These are phyloP conservation scores for Sphagnum tenellum DNA, from an alignment of 225 moss, liverwort and hornwort genomes.

Conservation along the genomic window DNA sequence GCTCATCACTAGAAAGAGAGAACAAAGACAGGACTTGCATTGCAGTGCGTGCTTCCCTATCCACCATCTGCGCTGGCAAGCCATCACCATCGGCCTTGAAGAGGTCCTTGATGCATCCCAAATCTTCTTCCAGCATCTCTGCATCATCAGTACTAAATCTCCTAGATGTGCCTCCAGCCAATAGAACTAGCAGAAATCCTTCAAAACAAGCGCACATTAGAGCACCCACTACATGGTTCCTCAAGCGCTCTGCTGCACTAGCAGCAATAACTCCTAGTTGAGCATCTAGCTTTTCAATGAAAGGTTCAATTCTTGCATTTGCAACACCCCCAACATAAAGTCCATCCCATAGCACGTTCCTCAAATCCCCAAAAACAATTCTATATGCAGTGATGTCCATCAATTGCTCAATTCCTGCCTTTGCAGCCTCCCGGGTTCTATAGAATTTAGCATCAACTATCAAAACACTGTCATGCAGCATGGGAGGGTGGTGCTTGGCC, in stretches of 20 bases:
- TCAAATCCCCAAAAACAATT: slow-evolving; percentile 61
- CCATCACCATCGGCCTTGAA: slow-evolving; percentile 93
- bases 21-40: slow-evolving; percentile 68
- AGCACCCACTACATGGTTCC: slow-evolving; percentile 67
- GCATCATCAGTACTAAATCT: slow-evolving; percentile 52
- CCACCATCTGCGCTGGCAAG: slow-evolving; percentile 56
- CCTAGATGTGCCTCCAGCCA: slow-evolving; percentile 88
- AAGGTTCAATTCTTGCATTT: slow-evolving; percentile 41
- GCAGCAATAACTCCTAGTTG: slow-evolving; percentile 68
- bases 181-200: slow-evolving; percentile 69
- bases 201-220: slow-evolving; percentile 93
- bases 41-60: slow-evolving; percentile 42
- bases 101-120: slow-evolving; percentile 70
- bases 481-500: slow-evolving; percentile 20
- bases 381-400: slow-evolving; percentile 69
- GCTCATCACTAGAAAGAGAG: slow-evolving; percentile 48
- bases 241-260: slow-evolving; percentile 37
- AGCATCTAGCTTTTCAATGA: slow-evolving; percentile 56
- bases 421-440: slow-evolving; percentile 29
- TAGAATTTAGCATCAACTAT: slow-evolving; percentile 26
- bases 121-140: slow-evolving; percentile 70
- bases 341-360: slow-evolving; percentile 63
- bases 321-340: slow-evolving; percentile 74
- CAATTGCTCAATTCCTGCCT: slow-evolving; percentile 43
- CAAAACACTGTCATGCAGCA: slow-evolving; percentile 15